A percentile compares a stretch with the other conserved stretches of the same genome.
Evolutionary conservation across 345 rosid genomes (phyloP).

Genomic region (Eucalyptus camaldulensis): DNA sequence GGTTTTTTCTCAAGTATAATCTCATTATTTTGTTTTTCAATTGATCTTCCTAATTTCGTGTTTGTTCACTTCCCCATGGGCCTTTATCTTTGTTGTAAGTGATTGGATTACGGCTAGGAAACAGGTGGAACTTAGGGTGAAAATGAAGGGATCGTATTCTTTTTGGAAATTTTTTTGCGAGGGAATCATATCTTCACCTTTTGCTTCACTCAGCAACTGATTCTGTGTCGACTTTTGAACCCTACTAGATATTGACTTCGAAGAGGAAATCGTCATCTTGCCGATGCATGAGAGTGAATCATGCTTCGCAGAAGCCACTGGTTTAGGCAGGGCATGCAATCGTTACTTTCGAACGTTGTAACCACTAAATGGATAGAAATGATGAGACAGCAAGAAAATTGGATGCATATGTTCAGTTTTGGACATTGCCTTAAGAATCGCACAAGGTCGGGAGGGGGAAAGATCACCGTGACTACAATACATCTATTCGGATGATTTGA

Average conservation of each 20-base stretch:
- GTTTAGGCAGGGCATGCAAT: background rate
- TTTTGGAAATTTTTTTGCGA: background rate
- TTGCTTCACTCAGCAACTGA: background rate
- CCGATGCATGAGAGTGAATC: background rate
- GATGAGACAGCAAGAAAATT: background rate
- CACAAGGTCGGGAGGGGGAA: background rate
- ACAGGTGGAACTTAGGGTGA: background rate
- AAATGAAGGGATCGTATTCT: background rate
- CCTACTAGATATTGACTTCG: background rate
- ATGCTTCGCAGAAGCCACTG: background rate
- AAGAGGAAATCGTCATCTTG: background rate
- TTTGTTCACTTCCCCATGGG: background rate
- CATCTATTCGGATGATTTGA: background rate
- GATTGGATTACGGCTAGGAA: background rate
- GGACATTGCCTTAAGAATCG: background rate
- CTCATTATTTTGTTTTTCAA: background rate
- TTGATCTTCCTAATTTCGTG: background rate
- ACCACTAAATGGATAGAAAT: background rate
- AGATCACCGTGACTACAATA: background rate
- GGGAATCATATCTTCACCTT: background rate
- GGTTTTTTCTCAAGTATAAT: background rate
- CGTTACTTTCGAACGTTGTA: background rate
- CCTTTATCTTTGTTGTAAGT: background rate
- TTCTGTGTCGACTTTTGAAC: background rate
- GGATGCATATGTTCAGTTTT: background rate